These are phyloP conservation scores for Xylaria polymorpha DNA, from an alignment of 2,329 filamentous ascomycete species.

Conservation along the genomic window DNA sequence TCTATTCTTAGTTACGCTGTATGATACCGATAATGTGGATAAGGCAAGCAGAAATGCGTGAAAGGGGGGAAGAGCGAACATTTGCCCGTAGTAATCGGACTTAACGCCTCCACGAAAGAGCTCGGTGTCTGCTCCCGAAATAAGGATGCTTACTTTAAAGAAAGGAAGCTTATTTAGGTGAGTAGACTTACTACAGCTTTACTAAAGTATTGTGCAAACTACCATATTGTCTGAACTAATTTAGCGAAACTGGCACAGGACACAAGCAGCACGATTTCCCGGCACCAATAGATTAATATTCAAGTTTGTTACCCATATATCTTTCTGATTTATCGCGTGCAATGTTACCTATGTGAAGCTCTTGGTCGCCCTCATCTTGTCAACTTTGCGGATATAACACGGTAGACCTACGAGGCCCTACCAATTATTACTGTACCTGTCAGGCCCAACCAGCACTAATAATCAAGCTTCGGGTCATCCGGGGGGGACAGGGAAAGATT, in stretches of 20 bases:
- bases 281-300: too few relatives aligned
- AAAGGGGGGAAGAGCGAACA: not conserved
- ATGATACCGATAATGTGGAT: constrained; percentile 8
- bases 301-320: not conserved
- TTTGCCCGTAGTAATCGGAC: constrained; percentile 19
- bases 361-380: too few relatives aligned
- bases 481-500: constrained; percentile 12
- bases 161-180: constrained; percentile 25
- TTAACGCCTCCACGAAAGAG: constrained; percentile 5
- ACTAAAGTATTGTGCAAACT: constrained; percentile 20
- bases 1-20: constrained; percentile 26
- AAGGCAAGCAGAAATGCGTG: not conserved
- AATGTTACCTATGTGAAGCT: too few relatives aligned
- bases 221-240: not conserved
- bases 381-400: not conserved
- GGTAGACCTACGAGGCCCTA: not conserved
- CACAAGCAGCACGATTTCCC: not conserved
- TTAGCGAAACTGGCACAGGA: not conserved
- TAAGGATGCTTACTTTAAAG: constrained; percentile 26
- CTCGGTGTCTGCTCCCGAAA: constrained; percentile 3
- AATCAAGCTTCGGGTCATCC: constrained; percentile 29
- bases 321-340: not conserved
- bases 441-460: constrained; percentile 21
- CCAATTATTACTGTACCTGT: constrained; percentile 28
- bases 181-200: constrained; percentile 32